Conservation (phyloP, 495 filamentous ascomycete species). For the Penicillium odoratum region DNA sequence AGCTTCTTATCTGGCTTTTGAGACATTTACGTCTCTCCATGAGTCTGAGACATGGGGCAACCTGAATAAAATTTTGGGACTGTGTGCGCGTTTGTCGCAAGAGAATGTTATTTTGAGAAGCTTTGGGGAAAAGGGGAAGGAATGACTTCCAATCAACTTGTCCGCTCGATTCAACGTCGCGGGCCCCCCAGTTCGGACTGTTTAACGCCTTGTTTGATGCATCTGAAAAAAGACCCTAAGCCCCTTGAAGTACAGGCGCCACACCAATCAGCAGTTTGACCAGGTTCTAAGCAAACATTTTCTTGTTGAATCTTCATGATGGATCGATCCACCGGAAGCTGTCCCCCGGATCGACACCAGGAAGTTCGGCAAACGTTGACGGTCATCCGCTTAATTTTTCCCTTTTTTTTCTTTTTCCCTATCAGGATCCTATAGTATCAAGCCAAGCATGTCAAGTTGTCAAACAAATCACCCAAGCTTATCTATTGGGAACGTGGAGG, state of each 20-base stretch:
- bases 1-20: slow-evolving; percentile 1
- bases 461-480: neutral
- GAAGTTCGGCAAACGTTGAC: slow-evolving; percentile 30
- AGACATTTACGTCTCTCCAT: slow-evolving; percentile 3
- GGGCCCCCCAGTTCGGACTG: slow-evolving; percentile 21
- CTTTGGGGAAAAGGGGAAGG: neutral
- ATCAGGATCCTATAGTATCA: neutral
- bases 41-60: slow-evolving; percentile 8
- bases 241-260: slow-evolving; percentile 10
- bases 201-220: slow-evolving; percentile 22
- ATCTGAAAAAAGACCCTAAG: slow-evolving; percentile 3
- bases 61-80: neutral
- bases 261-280: slow-evolving; percentile 29
- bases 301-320: slow-evolving; percentile 16
- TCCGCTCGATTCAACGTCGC: slow-evolving; percentile 17
- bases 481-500: neutral
- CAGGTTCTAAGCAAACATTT: slow-evolving; percentile 29
- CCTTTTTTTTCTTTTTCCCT: slow-evolving; percentile 1
- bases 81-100: slow-evolving; percentile 6
- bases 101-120: neutral
- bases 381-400: slow-evolving; percentile 7
- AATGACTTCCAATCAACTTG: slow-evolving; percentile 5
- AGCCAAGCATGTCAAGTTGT: neutral
- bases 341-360: slow-evolving; percentile 22
- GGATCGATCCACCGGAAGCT: slow-evolving; percentile 14